phyloP scores from a whole-genome alignment of 345 rosid species.

The Cardamine chenopodiifolia region DNA sequence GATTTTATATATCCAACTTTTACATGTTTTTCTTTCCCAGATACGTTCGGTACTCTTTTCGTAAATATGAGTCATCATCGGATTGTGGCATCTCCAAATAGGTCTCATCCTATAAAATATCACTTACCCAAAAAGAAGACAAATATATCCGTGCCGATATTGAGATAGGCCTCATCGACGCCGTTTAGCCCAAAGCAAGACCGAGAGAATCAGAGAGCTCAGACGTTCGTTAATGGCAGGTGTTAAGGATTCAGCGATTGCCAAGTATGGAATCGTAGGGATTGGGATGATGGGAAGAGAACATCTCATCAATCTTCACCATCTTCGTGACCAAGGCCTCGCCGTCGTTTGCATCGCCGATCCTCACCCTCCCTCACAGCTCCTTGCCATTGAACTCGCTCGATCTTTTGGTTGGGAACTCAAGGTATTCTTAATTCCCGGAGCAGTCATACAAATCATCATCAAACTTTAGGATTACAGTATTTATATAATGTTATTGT shows the following conservation, averaged over 20 bases:
- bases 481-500: background rate
- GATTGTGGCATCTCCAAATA: background rate
- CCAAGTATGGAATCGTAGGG: constrained; percentile 82
- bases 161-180: background rate
- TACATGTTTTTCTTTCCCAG: no score
- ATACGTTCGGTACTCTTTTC: background rate
- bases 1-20: no score
- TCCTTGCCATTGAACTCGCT: constrained; percentile 60
- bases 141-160: background rate
- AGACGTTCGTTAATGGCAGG: constrained; percentile 29
- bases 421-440: constrained; percentile 44
- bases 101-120: background rate
- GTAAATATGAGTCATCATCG: background rate
- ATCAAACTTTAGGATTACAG: background rate
- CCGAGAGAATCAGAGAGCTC: background rate
- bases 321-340: constrained; percentile 67
- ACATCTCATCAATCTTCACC: constrained; percentile 83
- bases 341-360: constrained; percentile 75
- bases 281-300: constrained; percentile 99
- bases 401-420: constrained; percentile 66
- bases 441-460: background rate
- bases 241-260: constrained; percentile 35
- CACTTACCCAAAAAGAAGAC: background rate
- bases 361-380: constrained; percentile 79
- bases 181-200: background rate